Percentiles rank a stretch among this genome's conserved stretches.
Conservation (phyloP, 257 asterid species). For the Fraxinus anomala region DNA sequence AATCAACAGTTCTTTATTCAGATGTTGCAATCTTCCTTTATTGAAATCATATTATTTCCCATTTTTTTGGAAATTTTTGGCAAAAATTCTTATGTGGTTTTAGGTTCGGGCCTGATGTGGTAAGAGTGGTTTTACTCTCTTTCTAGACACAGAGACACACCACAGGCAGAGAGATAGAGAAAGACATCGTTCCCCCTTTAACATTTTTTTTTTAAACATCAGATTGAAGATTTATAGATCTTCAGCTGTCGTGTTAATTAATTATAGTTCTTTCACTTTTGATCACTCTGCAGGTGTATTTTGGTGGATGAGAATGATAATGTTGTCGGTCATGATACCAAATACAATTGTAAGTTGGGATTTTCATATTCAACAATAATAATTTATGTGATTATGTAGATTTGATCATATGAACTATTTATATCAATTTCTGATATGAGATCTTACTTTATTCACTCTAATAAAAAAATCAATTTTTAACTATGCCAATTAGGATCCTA, state of each 20-base stretch:
- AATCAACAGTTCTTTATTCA: neutral
- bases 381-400: no score
- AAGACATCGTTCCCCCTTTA: neutral
- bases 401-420: neutral
- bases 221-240: neutral
- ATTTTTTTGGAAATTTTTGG: neutral
- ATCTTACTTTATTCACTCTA: neutral
- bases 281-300: slow-evolving; percentile 65
- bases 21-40: neutral
- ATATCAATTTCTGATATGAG: neutral
- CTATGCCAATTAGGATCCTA: slow-evolving; percentile 1
- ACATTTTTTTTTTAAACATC: neutral
- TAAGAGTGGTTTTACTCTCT: no score
- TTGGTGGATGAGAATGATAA: slow-evolving; percentile 86
- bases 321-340: slow-evolving; percentile 89
- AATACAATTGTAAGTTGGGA: slow-evolving; percentile 76
- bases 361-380: neutral
- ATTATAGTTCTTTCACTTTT: neutral
- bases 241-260: neutral
- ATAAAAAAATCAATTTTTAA: neutral
- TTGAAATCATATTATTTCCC: neutral
- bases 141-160: neutral
- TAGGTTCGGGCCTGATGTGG: neutral
- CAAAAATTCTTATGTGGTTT: neutral
- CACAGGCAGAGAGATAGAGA: neutral